These are phyloP conservation scores for Puccinia polysora DNA, from an alignment of 1,284 basidiomycete genomes.

Conservation along the genomic window DNA sequence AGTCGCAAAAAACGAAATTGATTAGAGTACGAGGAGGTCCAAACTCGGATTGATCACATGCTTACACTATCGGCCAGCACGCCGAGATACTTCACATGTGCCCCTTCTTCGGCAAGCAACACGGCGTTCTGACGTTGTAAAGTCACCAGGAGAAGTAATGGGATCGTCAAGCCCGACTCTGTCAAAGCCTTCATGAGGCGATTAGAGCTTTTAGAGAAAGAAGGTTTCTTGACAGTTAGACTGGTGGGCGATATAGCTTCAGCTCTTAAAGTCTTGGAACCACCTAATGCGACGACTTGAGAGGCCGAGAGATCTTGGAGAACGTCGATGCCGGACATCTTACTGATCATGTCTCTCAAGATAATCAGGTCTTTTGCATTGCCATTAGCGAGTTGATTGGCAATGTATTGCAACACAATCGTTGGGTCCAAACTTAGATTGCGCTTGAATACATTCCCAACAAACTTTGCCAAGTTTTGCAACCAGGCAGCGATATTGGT, in stretches of 20 bases:
- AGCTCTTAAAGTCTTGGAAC: slow-evolving; percentile 76
- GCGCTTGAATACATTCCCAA: slow-evolving; percentile 81
- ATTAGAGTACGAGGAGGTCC: not conserved
- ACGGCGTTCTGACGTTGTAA: slow-evolving; percentile 78
- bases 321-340: slow-evolving; percentile 91
- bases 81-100: slow-evolving; percentile 76
- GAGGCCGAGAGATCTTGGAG: slow-evolving; percentile 73
- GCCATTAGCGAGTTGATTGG: slow-evolving; percentile 77
- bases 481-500: slow-evolving; percentile 89
- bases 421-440: slow-evolving; percentile 73
- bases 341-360: slow-evolving; percentile 82
- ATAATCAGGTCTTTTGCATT: slow-evolving; percentile 86
- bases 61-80: slow-evolving; percentile 74
- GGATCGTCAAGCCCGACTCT: slow-evolving; percentile 67
- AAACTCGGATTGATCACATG: slow-evolving; percentile 24
- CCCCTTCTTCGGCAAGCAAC: slow-evolving; percentile 62
- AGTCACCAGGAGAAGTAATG: slow-evolving; percentile 79
- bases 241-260: slow-evolving; percentile 63
- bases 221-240: slow-evolving; percentile 49
- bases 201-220: slow-evolving; percentile 50
- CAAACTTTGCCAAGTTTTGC: slow-evolving; percentile 87
- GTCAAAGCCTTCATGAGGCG: slow-evolving; percentile 68
- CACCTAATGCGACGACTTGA: slow-evolving; percentile 82
- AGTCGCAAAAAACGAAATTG: too few relatives aligned
- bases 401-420: slow-evolving; percentile 80